Percentiles rank a stretch among this genome's conserved stretches.
phyloP scores from a whole-genome alignment of 345 rosid species.

The Murraya paniculata region DNA sequence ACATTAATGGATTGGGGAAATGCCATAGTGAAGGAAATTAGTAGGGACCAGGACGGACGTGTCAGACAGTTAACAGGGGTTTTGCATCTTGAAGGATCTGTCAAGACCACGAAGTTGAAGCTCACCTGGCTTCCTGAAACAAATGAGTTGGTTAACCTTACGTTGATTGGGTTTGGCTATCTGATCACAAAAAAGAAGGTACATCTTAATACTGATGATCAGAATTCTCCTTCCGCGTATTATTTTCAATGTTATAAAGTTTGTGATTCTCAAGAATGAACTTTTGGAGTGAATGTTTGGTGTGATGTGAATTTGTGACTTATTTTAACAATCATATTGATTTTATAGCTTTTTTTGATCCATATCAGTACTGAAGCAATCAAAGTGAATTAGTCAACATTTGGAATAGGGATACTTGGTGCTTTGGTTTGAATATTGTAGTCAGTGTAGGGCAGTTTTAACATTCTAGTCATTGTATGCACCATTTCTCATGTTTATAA shows the following conservation, averaged over 20 bases:
- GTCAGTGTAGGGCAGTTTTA: background rate
- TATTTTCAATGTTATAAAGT: background rate
- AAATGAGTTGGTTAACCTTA: slow-evolving; percentile 53
- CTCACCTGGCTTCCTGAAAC: slow-evolving; percentile 81
- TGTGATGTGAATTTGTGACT: background rate
- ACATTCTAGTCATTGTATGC: background rate
- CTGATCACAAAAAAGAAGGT: slow-evolving; percentile 77
- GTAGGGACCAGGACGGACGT: slow-evolving; percentile 56
- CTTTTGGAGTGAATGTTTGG: too few relatives aligned
- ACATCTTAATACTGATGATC: background rate
- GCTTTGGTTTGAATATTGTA: background rate
- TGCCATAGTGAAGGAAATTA: slow-evolving; percentile 67
- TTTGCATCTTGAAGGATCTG: slow-evolving; percentile 79
- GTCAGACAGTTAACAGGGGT: slow-evolving; percentile 56
- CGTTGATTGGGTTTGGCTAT: slow-evolving; percentile 58
- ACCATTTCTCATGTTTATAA: background rate
- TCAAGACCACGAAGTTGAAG: slow-evolving; percentile 84
- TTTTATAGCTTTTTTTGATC: background rate
- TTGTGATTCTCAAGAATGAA: background rate
- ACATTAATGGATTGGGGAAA: slow-evolving; percentile 96
- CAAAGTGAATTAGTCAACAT: background rate
- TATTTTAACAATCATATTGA: background rate
- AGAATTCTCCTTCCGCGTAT: background rate
- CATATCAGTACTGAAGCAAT: background rate
- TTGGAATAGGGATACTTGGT: background rate